Base-by-base conservation (phyloP, 495 filamentous ascomycete species). In the Neurospora sp. region DNA sequence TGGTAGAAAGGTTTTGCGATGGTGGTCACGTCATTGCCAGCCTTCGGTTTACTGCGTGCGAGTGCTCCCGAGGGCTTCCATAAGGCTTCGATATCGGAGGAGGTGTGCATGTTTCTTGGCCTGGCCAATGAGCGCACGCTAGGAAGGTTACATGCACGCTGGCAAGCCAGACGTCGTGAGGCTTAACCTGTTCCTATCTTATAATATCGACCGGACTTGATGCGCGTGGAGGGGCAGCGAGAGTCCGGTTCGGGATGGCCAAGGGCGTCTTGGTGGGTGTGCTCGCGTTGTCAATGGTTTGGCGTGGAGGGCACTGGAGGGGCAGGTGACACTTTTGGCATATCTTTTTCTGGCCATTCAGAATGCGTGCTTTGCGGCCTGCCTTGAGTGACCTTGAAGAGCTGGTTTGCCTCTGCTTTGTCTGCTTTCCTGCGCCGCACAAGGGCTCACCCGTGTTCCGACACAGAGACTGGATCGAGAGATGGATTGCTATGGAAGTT, bases 251-350 rank as follows among this genome's bases (percentile, higher is more conserved):
- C 12, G 53, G 53, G 53, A 17, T 61, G 27, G 27, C 17, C 27
- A 8, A 61, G 53, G 53, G 27, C 22, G 27, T 61, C 14, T 35
- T 61, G 53, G 53, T 61, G 27, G 53, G 53, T 16, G 53, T 17
- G 27, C 53, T 61, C 10, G 53, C 27, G 2, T 61, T 61, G 27
- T 35, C 53, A 61, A 61, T 61, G 53, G 53, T 35, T 17, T 17
- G 53, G 27, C 12, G 42, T 59, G 72, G 20, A 22, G 20, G 20
- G 20, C 20, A 22, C 20, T 22, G 20, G 20, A 22, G 20, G 20
- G 20, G 73, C 78, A 78, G 73, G 71, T 80, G 78, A 79, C 78
- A 74, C 75, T 71, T 72, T 73, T 74, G 73, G 59, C 48, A 72
- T 40, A 14, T 37, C 69, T 17, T 44, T 61, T 70, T 37, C 68